Conservation (phyloP, 768 basidiomycete species). For the Hygrophorus russula region DNA sequence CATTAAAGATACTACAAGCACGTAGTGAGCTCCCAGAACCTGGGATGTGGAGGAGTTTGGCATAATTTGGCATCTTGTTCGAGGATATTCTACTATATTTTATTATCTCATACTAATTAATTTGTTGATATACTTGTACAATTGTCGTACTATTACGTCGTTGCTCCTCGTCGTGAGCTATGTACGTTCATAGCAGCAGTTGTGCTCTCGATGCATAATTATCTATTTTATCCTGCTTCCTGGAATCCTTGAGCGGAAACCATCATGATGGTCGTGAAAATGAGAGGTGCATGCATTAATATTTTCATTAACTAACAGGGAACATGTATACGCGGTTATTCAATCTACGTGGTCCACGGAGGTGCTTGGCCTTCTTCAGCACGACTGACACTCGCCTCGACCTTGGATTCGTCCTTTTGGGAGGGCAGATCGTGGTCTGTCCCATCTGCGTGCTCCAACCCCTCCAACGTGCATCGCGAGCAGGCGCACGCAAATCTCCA, state of each 20-base stretch:
- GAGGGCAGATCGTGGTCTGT: slow-evolving; percentile 18
- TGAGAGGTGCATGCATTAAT: no score
- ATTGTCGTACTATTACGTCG: neutral
- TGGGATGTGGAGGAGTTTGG: slow-evolving; percentile 80
- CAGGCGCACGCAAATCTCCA: slow-evolving; percentile 78
- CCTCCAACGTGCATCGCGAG: slow-evolving; percentile 50
- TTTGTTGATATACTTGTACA: slow-evolving; percentile 1
- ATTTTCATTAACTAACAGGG: no score
- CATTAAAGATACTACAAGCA: slow-evolving; percentile 59
- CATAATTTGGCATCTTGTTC: slow-evolving; percentile 12
- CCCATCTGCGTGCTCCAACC: slow-evolving; percentile 20
- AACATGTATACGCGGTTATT: no score
- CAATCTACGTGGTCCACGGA: neutral
- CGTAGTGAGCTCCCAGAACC: slow-evolving; percentile 56
- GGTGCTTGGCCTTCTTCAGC: slow-evolving; percentile 13
- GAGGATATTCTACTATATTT: neutral
- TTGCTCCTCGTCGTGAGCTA: neutral
- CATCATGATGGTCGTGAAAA: no score
- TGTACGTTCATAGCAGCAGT: neutral
- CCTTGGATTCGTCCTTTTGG: slow-evolving; percentile 40
- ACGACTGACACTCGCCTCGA: slow-evolving; percentile 23
- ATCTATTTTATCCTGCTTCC: no score
- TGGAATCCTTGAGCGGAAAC: no score
- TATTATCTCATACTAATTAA: slow-evolving; percentile 1
- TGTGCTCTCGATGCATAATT: no score